phyloP scores from a whole-genome alignment of 2,329 filamentous ascomycete species.

The Fusarium goolgardi region DNA sequence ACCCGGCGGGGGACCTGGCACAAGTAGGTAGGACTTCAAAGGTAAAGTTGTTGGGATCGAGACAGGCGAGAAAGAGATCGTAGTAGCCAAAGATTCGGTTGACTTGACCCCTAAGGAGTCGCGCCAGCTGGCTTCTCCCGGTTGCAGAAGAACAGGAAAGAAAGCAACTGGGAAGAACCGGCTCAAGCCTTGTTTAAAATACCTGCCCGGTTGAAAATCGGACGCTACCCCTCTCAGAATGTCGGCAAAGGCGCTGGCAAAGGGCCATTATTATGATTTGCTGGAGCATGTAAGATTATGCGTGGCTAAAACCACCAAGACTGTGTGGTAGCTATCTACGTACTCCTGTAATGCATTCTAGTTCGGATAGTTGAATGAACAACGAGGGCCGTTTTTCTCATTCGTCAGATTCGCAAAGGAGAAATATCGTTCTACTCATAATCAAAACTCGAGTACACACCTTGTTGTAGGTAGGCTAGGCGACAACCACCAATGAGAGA shows the following conservation, averaged over 20 bases:
- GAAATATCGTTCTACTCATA: accelerated
- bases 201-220: neutral
- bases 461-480: neutral
- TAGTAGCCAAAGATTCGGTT: too few species aligned
- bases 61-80: accelerated
- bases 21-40: neutral
- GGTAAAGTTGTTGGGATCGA: too few species aligned
- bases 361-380: neutral
- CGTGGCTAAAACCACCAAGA: neutral
- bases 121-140: neutral
- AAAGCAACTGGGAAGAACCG: neutral
- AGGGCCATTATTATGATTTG: conserved; percentile 13
- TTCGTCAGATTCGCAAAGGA: neutral
- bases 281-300: accelerated
- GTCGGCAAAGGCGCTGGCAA: neutral
- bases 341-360: too few species aligned
- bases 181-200: accelerated
- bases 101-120: too few species aligned
- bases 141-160: neutral
- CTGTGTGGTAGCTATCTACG: too few species aligned
- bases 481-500: neutral
- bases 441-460: neutral
- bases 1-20: neutral
- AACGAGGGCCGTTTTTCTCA: neutral
- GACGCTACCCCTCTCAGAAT: too few species aligned